These are phyloP conservation scores for Hypoxylon sp. DNA, from an alignment of 2,329 filamentous ascomycete genomes.

Conservation along the genomic window DNA sequence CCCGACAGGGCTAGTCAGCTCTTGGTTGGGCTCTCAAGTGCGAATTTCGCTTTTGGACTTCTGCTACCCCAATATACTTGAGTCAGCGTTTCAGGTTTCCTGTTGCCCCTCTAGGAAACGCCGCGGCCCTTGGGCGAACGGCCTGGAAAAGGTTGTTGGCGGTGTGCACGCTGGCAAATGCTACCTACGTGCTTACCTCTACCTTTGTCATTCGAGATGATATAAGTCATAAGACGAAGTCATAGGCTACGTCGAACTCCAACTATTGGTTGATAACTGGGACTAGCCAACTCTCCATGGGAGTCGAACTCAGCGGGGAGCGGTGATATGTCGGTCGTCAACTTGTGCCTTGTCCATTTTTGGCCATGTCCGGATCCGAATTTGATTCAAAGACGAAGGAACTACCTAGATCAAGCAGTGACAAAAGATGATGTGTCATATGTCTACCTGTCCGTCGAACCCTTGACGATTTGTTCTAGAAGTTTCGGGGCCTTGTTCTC, in stretches of 20 bases:
- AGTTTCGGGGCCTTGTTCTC: not conserved
- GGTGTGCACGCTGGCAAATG: constrained; percentile 11
- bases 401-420: not conserved
- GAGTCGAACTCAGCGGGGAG: not conserved
- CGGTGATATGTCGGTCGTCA: constrained; percentile 9
- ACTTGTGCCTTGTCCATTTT: not conserved
- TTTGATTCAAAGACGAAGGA: not conserved
- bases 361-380: not conserved
- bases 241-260: constrained; percentile 3
- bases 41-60: constrained; percentile 15
- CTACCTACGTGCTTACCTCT: constrained; percentile 10
- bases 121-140: not conserved
- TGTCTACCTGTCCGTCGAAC: not conserved
- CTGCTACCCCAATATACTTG: constrained; percentile 8
- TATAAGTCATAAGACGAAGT: constrained; percentile 1
- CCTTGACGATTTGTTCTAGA: not conserved
- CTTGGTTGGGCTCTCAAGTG: constrained; percentile 9
- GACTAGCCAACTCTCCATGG: constrained; percentile 5
- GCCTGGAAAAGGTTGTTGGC: constrained; percentile 16
- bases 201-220: constrained; percentile 1
- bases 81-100: constrained; percentile 17
- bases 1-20: constrained; percentile 26
- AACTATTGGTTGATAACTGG: not conserved
- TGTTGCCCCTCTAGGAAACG: constrained; percentile 2
- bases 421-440: not conserved